Conservation (phyloP, 305 asterid species). For the Rubia tinctorum region DNA sequence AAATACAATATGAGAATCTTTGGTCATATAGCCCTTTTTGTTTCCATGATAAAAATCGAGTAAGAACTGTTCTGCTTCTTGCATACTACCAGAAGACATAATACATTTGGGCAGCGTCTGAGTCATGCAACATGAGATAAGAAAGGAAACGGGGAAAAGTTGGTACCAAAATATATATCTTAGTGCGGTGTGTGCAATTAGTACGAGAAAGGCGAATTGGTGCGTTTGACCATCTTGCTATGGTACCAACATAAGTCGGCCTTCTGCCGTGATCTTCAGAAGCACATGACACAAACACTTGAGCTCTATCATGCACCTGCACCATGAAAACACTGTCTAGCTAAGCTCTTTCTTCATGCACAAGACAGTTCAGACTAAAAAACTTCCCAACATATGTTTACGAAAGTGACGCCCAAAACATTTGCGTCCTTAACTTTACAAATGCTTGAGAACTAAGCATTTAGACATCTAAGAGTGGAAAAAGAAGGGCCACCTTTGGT, state of each 20-base stretch:
- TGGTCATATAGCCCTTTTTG: background rate
- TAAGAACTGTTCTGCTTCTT: background rate
- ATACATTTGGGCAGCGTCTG: background rate
- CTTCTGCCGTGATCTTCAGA: slow-evolving; percentile 39
- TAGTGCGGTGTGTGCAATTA: slow-evolving; percentile 42
- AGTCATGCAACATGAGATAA: background rate
- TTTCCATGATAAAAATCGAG: background rate
- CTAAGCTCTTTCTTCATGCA: background rate
- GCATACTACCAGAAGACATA: background rate
- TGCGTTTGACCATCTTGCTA: slow-evolving; percentile 64
- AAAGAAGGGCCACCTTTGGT: slow-evolving; percentile 56
- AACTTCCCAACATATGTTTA: too few species aligned
- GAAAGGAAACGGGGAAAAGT: slow-evolving; percentile 6
- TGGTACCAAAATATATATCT: slow-evolving; percentile 66
- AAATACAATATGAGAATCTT: background rate
- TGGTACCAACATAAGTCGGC: slow-evolving; percentile 61
- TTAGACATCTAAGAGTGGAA: slow-evolving; percentile 6
- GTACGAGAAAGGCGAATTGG: slow-evolving; percentile 58
- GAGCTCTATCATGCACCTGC: slow-evolving; percentile 98
- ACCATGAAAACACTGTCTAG: slow-evolving; percentile 7
- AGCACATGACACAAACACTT: slow-evolving; percentile 73
- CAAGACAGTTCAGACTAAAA: too few species aligned
- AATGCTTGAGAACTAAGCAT: background rate
- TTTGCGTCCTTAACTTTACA: background rate
- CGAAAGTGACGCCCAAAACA: background rate